phyloP scores from a whole-genome alignment of 2,329 filamentous ascomycete species.

The Stemphylium vesicarium region DNA sequence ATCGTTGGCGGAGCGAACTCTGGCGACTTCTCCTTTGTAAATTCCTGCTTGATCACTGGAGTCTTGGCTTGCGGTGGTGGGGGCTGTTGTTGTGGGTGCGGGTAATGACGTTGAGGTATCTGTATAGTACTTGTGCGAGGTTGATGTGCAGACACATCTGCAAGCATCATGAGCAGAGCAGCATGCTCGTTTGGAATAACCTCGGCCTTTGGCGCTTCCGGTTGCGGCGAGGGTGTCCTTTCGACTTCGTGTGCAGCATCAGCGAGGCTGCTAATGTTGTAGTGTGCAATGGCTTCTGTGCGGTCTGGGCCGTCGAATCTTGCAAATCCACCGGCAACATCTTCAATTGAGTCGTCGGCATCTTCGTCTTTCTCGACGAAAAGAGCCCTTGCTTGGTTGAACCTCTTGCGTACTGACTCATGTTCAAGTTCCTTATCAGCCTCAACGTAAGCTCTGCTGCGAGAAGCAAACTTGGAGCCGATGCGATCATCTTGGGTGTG shows the following conservation, averaged over 20 bases:
- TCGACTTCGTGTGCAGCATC: slow-evolving; percentile 47
- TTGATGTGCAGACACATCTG: slow-evolving; percentile 41
- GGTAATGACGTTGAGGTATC: slow-evolving; percentile 3
- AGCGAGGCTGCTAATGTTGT: slow-evolving; percentile 44
- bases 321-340: slow-evolving; percentile 47
- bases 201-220: slow-evolving; percentile 17
- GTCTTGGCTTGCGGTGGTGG: slow-evolving; percentile 16
- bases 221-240: slow-evolving; percentile 32
- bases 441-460: slow-evolving; percentile 50
- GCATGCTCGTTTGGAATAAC: slow-evolving; percentile 53
- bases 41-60: slow-evolving; percentile 22
- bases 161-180: slow-evolving; percentile 48
- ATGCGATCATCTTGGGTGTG: slow-evolving; percentile 35
- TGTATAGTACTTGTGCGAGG: slow-evolving; percentile 13
- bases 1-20: slow-evolving; percentile 17
- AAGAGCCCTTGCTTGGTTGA: slow-evolving; percentile 28
- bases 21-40: slow-evolving; percentile 26
- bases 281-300: slow-evolving; percentile 48
- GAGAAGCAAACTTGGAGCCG: slow-evolving; percentile 48
- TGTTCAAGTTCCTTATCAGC: slow-evolving; percentile 46
- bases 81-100: slow-evolving; percentile 12
- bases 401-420: slow-evolving; percentile 31
- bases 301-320: slow-evolving; percentile 51
- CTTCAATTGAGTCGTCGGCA: slow-evolving; percentile 40
- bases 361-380: slow-evolving; percentile 42